These are phyloP conservation scores for Aspergillus udagawae DNA, from an alignment of 2,329 filamentous ascomycete species.

Conservation along the genomic window DNA sequence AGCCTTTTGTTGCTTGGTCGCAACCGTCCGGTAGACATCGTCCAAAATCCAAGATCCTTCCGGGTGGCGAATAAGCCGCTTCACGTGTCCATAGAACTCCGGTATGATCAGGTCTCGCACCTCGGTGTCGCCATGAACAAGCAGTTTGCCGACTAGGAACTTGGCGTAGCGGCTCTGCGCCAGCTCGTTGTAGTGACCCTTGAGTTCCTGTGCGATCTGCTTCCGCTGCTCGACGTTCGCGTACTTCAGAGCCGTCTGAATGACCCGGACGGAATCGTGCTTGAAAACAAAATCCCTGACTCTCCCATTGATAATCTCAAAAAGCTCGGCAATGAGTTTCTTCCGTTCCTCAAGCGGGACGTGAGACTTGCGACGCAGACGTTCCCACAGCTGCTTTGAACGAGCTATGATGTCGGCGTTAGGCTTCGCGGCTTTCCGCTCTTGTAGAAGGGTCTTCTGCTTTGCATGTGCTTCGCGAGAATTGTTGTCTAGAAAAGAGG, in stretches of 20 bases:
- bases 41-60: slow-evolving; percentile 98
- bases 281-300: slow-evolving; percentile 97
- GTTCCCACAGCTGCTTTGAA: slow-evolving; percentile 96
- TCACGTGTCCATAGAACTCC: slow-evolving; percentile 92
- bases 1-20: slow-evolving; percentile 80
- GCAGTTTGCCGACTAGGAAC: slow-evolving; percentile 91
- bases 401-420: slow-evolving; percentile 84
- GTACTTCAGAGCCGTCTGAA: slow-evolving; percentile 97
- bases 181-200: slow-evolving; percentile 76
- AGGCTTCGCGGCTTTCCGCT: slow-evolving; percentile 89
- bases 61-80: slow-evolving; percentile 89
- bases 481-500: slow-evolving; percentile 54
- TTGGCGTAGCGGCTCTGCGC: slow-evolving; percentile 97
- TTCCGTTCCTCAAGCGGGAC: slow-evolving; percentile 86
- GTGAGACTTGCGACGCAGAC: slow-evolving; percentile 85
- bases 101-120: slow-evolving; percentile 85
- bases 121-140: slow-evolving; percentile 85
- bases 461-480: slow-evolving; percentile 85
- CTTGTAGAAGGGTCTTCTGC: slow-evolving; percentile 81
- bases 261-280: slow-evolving; percentile 93
- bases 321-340: slow-evolving; percentile 82
- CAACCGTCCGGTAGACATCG: slow-evolving; percentile 87
- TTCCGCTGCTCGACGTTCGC: slow-evolving; percentile 78
- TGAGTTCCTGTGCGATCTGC: slow-evolving; percentile 80
- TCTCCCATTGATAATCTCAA: slow-evolving; percentile 82